Evolutionary conservation across 2,329 filamentous ascomycete genomes (phyloP).

Genomic region (Fusarium domesticum): DNA sequence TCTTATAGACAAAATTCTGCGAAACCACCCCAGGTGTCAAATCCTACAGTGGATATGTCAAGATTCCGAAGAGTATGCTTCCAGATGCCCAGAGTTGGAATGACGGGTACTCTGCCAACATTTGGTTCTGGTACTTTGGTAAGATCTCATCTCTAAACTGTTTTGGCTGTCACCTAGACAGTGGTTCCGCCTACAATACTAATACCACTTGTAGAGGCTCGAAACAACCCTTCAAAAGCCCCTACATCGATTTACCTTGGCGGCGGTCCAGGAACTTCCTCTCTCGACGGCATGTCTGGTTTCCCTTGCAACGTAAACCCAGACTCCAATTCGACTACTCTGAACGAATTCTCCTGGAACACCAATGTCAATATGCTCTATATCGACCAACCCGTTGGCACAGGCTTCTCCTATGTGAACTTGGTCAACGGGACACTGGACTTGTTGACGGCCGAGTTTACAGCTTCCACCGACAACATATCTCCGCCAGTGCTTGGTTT

Average conservation of each 20-base stretch:
- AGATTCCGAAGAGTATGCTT: constrained; percentile 20
- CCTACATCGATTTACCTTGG: constrained; percentile 56
- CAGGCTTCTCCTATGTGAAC: constrained; percentile 55
- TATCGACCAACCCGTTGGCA: constrained; percentile 59
- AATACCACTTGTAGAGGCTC: constrained; percentile 26
- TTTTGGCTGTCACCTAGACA: no score
- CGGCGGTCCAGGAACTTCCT: constrained; percentile 60
- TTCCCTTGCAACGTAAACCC: constrained; percentile 49
- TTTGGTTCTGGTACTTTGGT: constrained; percentile 46
- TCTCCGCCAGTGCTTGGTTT: constrained; percentile 8
- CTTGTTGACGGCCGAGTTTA: constrained; percentile 37
- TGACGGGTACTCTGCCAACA: constrained; percentile 18
- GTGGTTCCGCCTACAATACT: no score
- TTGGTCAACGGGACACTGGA: constrained; percentile 54
- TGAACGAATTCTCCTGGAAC: constrained; percentile 61
- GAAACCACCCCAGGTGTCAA: constrained; percentile 23
- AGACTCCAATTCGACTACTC: constrained; percentile 49
- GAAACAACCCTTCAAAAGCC: constrained; percentile 27
- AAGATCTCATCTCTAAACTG: no score
- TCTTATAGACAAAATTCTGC: constrained; percentile 18
- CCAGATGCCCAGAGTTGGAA: constrained; percentile 27
- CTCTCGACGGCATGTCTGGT: constrained; percentile 57
- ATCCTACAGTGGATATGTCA: constrained; percentile 25
- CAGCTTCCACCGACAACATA: not conserved
- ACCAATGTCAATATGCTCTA: constrained; percentile 46